Evolutionary conservation across 495 filamentous ascomycete species (phyloP).

Genomic region (Penicillium odoratum): DNA sequence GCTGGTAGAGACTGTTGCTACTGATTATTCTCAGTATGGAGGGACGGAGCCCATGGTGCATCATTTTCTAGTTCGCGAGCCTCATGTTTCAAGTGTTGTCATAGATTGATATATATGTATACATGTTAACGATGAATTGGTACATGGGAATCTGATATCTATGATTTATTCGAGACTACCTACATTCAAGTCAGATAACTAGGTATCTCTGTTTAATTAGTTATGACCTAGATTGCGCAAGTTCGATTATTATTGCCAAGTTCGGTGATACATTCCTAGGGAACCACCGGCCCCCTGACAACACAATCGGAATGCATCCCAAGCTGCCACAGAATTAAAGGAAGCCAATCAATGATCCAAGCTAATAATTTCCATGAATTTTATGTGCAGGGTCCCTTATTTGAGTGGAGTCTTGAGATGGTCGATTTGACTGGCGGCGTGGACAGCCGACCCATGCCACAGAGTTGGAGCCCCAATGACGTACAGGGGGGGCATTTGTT

Average conservation of each 20-base stretch:
- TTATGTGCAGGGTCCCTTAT: not conserved
- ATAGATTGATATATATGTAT: not conserved
- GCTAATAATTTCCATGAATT: not conserved
- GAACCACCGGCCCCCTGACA: constrained; percentile 24
- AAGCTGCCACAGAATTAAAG: not conserved
- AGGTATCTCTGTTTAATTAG: not conserved
- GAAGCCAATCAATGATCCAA: constrained; percentile 17
- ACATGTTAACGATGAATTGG: too few species aligned
- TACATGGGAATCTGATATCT: too few species aligned
- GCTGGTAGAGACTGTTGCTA: constrained; percentile 14
- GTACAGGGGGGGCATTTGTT: constrained; percentile 19
- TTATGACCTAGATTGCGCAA: constrained; percentile 3
- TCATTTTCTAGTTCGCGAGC: constrained; percentile 4
- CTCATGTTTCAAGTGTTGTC: too few species aligned
- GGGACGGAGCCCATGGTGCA: constrained; percentile 7
- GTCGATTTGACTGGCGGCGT: not conserved
- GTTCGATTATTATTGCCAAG: not conserved
- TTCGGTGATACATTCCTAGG: constrained; percentile 20
- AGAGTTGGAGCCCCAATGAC: constrained; percentile 14
- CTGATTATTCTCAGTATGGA: constrained; percentile 16
- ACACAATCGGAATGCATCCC: constrained; percentile 25
- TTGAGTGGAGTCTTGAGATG: not conserved
- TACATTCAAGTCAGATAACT: too few species aligned
- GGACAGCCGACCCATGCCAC: constrained; percentile 14
- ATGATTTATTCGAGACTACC: too few species aligned